Base-by-base conservation (phyloP, 352 stramenopile genomes). In the Globisporangium okanoganense region DNA sequence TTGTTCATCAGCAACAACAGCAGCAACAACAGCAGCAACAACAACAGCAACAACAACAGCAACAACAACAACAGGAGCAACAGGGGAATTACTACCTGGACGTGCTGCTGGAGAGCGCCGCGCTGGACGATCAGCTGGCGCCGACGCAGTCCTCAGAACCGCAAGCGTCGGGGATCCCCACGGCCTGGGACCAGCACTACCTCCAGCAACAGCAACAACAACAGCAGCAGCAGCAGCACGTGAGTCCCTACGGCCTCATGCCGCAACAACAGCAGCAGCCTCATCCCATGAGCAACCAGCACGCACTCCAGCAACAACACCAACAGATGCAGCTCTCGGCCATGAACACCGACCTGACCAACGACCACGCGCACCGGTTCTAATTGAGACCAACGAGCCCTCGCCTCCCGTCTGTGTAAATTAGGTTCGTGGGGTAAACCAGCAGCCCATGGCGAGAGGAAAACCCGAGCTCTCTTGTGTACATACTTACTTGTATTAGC, bases 71-170 rank as follows among this genome's bases (percentile, higher is more conserved):
- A 1, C 58, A 59, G 6, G 64, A 73, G 56, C 53, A 71, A 40
- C 71, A 60, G 33, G 59, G 65, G 5, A 72, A 72, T 47, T 76
- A 88, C 43, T 88, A 82, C 40, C 78, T 88, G 12, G 78, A 88
- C 56, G 74, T 86, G 22, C 52, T 88, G 18, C 59, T 88, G 3
- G 78, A 88, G 64, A 86, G 74, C 33, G 76, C 76, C 0, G 76
- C 63, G 10, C 38, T 88, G 41, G 76, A 88, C 22, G 78, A 87
- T 3, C 71, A 73, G 53, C 31, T 87, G 40, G 16, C 16, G 13
- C 51, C 72, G 7, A 48, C 64, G 14, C 72, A 79, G 62, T 66
- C 57, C 5, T 71, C 70, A 3, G 63, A 69, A 44, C 58, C 65
- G 22, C 47, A 74, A 22, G 24, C 53, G 24, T 63, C 69, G 6